phyloP scores from a whole-genome alignment of 106 monocot species.

The Alisma plantagoaquatica region DNA sequence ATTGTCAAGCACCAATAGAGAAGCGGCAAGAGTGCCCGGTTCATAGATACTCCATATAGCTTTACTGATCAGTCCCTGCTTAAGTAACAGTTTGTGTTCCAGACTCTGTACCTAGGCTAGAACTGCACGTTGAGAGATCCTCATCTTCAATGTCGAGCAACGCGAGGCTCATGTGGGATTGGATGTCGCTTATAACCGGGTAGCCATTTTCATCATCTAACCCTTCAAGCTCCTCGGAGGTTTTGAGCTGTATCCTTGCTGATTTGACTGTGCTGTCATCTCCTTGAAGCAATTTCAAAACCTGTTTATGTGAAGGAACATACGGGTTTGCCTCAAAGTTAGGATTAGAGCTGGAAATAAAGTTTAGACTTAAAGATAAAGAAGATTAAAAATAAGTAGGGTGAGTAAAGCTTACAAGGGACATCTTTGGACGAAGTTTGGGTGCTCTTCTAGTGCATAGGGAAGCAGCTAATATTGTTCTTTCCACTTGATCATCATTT shows the following conservation, averaged over 20 bases:
- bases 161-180: conserved; percentile 27
- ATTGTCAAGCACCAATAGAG: no score
- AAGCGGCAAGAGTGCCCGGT: no score
- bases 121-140: conserved; percentile 10
- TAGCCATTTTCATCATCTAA: conserved; percentile 18
- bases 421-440: conserved; percentile 10
- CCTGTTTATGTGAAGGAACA: background rate
- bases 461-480: conserved; percentile 14
- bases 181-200: conserved; percentile 7
- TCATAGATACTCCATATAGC: no score
- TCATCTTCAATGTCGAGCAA: conserved; percentile 31
- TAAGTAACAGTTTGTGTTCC: no score
- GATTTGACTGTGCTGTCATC: conserved; percentile 14
- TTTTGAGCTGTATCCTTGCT: conserved; percentile 8
- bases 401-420: conserved; percentile 9
- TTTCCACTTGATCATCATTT: conserved; percentile 5
- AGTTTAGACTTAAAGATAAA: background rate
- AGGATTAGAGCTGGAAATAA: background rate
- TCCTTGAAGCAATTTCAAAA: conserved; percentile 19
- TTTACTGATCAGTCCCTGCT: no score
- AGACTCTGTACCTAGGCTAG: conserved; percentile 13
- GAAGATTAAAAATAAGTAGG: background rate
- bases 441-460: conserved; percentile 22
- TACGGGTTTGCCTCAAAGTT: no score
- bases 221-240: conserved; percentile 8